Evolutionary conservation across 2,329 filamentous ascomycete species (phyloP).

Genomic region (Pseudogymnoascus verrucosus): DNA sequence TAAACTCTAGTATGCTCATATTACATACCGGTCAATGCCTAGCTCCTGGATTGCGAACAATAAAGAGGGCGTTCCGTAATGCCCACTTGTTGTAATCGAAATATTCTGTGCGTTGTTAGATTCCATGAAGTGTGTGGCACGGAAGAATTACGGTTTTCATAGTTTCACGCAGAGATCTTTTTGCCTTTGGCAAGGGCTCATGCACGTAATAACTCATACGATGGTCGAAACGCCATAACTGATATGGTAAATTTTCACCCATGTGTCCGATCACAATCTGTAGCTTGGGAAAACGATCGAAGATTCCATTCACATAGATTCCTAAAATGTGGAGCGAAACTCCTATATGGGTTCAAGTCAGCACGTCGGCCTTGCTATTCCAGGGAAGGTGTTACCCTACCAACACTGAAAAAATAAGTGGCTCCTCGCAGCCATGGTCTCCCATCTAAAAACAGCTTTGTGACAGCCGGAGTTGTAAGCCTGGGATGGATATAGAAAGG

Average conservation of each 20-base stretch:
- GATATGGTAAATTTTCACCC: constrained; percentile 42
- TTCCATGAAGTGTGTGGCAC: background rate
- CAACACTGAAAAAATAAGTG: constrained; percentile 56
- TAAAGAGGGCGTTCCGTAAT: constrained; percentile 46
- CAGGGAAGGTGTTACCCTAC: constrained; percentile 56
- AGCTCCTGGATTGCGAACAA: constrained; percentile 42
- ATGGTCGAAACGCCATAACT: constrained; percentile 43
- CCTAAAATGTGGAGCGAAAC: constrained; percentile 31
- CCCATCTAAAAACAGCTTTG: constrained; percentile 42
- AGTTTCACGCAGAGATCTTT: background rate
- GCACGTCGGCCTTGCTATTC: constrained; percentile 48
- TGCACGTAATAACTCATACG: constrained; percentile 33
- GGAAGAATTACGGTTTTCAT: background rate
- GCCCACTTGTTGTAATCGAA: constrained; percentile 49
- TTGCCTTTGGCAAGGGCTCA: background rate
- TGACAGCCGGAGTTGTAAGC: constrained; percentile 53
- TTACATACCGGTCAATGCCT: constrained; percentile 31
- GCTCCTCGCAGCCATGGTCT: constrained; percentile 54
- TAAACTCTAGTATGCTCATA: background rate
- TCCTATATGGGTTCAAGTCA: constrained; percentile 53
- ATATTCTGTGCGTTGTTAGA: constrained; percentile 35
- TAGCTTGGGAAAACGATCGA: constrained; percentile 39
- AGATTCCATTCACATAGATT: constrained; percentile 43
- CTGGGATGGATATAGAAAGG: constrained; percentile 21
- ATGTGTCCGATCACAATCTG: constrained; percentile 41